A percentile compares a stretch with the other conserved stretches of the same genome.
These are phyloP conservation scores for Rosa multiflora DNA, from an alignment of 306 rosid genomes.

Conservation along the genomic window DNA sequence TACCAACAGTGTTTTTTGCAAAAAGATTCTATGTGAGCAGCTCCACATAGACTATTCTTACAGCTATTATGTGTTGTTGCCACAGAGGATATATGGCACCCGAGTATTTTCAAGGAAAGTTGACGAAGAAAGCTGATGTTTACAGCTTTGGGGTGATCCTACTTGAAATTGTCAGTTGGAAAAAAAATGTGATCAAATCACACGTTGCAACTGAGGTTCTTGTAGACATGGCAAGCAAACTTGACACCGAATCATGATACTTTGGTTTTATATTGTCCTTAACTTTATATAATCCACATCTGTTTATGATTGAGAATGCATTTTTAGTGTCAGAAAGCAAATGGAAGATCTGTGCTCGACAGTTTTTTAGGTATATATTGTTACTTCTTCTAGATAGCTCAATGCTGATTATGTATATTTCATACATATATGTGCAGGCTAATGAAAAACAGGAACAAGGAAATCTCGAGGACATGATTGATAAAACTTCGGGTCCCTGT, in stretches of 20 bases:
- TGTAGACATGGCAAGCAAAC: neutral
- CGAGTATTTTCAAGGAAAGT: neutral
- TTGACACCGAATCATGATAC: no score
- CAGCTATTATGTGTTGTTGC: neutral
- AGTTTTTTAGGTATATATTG: neutral
- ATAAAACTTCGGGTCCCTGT: neutral
- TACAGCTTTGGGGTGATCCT: slow-evolving; percentile 8
- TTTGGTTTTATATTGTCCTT: neutral
- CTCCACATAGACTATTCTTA: neutral
- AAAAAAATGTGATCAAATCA: neutral
- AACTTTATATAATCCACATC: neutral
- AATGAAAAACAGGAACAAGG: neutral
- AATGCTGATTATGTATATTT: neutral
- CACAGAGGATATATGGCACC: neutral
- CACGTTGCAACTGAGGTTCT: neutral
- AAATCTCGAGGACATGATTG: neutral
- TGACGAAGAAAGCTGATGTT: neutral
- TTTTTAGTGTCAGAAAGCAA: neutral
- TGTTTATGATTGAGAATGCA: no score
- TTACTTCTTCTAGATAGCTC: neutral
- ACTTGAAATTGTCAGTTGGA: slow-evolving; percentile 14
- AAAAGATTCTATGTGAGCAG: no score
- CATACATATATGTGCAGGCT: neutral
- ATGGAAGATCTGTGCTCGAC: neutral
- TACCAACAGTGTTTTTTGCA: no score